Evolutionary conservation across 1,284 basidiomycete species (phyloP), one percentile per base, ranked within the genome.

Genomic region (Melampsora larici-populina): DNA sequence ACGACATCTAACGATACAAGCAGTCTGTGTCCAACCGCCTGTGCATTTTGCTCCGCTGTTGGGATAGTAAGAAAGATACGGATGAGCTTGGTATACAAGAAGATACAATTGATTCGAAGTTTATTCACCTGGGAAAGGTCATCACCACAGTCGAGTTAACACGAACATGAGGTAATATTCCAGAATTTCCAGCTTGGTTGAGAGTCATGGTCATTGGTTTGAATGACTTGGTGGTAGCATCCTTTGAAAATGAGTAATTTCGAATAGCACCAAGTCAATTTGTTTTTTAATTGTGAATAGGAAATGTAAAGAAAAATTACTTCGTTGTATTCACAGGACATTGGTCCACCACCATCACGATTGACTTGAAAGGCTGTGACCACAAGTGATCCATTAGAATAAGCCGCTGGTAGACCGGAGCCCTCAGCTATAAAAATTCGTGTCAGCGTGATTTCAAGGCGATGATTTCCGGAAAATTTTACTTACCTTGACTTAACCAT

Each of bases 331-430:
- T 68, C 65, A 40, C 73, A 76, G 26, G n/a, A 60, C 73, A 76
- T 76, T 33, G 64, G 64, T 24, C 73, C 73, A 55, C 65, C 73
- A 26, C 73, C 73, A 33, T 76, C 73, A 7, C 65, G 65, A 24
- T 76, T 76, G 43, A 76, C 73, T 49, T 76, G 73, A 33, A 76
- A 76, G 17, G 40, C 73, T 48, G 40, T 43, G 43, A 49, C 66
- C 8, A 76, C 73, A 58, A 76, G 33, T 18, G 73, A 76, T 64
- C 65, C 66, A 64, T 76, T 76, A 8, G 48, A n/a, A 24, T 76
- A 49, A 5, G 73, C 73, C 7, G 66, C 31, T n/a, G 73, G 73
- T 15, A 76, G 46, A 26, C 73, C 73, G 24, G 49, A 48, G 18
- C 51, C 73, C 66, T 76, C 73, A 40, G 73, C 73, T 64, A n/a